Conservation (phyloP, 2,329 filamentous ascomycete genomes). For the Fusarium continuum region DNA sequence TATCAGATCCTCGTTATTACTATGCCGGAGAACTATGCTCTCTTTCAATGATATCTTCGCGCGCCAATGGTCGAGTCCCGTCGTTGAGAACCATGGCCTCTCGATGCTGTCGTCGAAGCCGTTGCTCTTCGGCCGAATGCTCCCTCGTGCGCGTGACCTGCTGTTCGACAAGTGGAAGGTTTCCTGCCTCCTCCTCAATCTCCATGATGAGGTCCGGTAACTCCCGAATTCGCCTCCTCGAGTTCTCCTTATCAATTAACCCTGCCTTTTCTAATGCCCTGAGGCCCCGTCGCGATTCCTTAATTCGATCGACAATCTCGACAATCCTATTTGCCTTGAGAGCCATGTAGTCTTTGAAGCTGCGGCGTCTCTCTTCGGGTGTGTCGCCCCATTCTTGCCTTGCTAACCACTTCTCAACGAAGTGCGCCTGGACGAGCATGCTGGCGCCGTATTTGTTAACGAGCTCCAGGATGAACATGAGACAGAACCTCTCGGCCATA, state of each 20-base stretch:
- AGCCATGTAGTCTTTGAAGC: conserved; percentile 62
- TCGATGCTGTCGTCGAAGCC: conserved; percentile 77
- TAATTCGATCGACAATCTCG: conserved; percentile 61
- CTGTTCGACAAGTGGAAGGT: conserved; percentile 39
- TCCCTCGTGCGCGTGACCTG: conserved; percentile 53
- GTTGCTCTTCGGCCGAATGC: conserved; percentile 72
- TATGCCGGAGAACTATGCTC: conserved; percentile 54
- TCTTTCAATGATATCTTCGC: conserved; percentile 81
- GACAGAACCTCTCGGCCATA: conserved; percentile 67
- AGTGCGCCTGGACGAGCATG: conserved; percentile 67
- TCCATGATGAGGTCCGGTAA: conserved; percentile 49
- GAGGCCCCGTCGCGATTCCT: conserved; percentile 60
- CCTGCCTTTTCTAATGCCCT: conserved; percentile 61
- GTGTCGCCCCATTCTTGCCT: conserved; percentile 74
- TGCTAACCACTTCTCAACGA: conserved; percentile 78
- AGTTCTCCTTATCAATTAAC: conserved; percentile 52
- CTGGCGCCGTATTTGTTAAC: conserved; percentile 67
- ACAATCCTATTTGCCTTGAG: conserved; percentile 61
- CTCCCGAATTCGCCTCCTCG: conserved; percentile 42
- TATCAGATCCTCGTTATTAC: background rate
- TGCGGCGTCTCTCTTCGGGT: conserved; percentile 61
- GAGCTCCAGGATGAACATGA: conserved; percentile 66
- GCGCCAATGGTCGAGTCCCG: conserved; percentile 76
- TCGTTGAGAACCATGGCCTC: conserved; percentile 94
- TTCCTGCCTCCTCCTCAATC: conserved; percentile 42